Evolutionary conservation across 768 basidiomycete species (phyloP).

Genomic region (Agaricus bisporus): DNA sequence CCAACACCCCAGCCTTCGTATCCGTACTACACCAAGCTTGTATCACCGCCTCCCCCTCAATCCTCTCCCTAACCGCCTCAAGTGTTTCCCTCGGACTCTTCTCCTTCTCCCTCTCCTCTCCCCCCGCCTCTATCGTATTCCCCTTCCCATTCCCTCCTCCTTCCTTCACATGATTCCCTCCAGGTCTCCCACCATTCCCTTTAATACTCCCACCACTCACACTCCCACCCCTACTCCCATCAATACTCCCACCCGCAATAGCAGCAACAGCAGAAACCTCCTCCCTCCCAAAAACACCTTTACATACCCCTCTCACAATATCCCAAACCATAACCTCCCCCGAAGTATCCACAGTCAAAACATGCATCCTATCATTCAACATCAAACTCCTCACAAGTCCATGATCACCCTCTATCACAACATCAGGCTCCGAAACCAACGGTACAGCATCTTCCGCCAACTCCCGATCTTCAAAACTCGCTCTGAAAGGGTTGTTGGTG

Average conservation of each 20-base stretch:
- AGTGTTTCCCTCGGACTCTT: constrained; percentile 76
- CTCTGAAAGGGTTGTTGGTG: constrained; percentile 29
- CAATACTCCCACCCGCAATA: constrained; percentile 22
- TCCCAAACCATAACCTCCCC: constrained; percentile 94
- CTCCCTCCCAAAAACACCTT: constrained; percentile 60
- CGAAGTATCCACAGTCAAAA: constrained; percentile 82
- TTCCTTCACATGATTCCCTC: neutral
- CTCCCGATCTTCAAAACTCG: constrained; percentile 66
- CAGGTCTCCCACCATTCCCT: neutral
- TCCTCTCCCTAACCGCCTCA: constrained; percentile 80
- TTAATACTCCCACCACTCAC: constrained; percentile 9
- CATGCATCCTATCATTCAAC: constrained; percentile 86
- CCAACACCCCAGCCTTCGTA: constrained; percentile 83
- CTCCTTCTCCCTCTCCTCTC: constrained; percentile 32
- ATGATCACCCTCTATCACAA: constrained; percentile 65
- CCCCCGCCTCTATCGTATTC: constrained; percentile 11
- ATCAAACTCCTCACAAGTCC: constrained; percentile 81
- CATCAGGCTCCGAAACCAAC: constrained; percentile 50
- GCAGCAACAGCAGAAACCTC: constrained; percentile 50
- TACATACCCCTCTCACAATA: constrained; percentile 70
- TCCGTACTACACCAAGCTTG: constrained; percentile 84
- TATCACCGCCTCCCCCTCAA: constrained; percentile 93
- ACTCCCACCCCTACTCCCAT: constrained; percentile 39
- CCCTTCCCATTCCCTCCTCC: neutral
- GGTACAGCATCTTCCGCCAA: constrained; percentile 73